Evolutionary conservation across 1,284 basidiomycete species (phyloP).

Genomic region (Boletus calvinii): DNA sequence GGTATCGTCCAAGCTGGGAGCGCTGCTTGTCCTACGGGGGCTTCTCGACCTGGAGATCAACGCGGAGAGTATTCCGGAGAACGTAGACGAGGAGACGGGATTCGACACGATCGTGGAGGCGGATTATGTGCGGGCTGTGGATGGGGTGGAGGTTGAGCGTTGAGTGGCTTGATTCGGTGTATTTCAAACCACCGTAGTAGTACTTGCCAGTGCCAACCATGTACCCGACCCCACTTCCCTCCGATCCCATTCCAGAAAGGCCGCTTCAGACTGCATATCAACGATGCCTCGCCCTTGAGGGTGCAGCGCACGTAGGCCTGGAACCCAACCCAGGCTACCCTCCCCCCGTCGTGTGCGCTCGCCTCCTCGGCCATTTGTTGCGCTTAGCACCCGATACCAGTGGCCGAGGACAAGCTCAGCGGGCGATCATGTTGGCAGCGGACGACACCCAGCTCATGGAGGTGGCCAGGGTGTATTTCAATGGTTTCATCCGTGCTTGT

Average conservation of each 20-base stretch:
- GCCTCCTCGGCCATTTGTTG: not conserved
- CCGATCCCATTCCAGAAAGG: not conserved
- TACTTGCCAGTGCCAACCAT: not conserved
- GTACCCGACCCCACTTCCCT: not conserved
- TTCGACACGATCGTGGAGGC: conserved; percentile 59
- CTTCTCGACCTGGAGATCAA: conserved; percentile 59
- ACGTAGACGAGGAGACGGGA: conserved; percentile 24
- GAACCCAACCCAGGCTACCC: not conserved
- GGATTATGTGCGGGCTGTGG: conserved; percentile 43
- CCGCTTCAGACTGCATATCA: not conserved
- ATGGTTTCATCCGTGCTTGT: not conserved
- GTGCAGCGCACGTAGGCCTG: not conserved
- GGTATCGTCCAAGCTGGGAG: conserved; percentile 73
- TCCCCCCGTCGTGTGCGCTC: not conserved
- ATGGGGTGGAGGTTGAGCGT: conserved; percentile 52
- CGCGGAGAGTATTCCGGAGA: conserved; percentile 41
- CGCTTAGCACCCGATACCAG: not conserved
- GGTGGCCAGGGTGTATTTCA: not conserved
- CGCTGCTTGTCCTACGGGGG: conserved; percentile 61
- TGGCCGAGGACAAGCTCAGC: not conserved
- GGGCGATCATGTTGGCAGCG: not conserved
- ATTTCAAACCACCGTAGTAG: no score
- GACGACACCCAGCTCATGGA: not conserved
- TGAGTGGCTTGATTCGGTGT: conserved; percentile 1
- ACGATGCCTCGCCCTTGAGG: not conserved